Conservation (phyloP, 2,329 filamentous ascomycete genomes). For the Aplosporella prunicola region DNA sequence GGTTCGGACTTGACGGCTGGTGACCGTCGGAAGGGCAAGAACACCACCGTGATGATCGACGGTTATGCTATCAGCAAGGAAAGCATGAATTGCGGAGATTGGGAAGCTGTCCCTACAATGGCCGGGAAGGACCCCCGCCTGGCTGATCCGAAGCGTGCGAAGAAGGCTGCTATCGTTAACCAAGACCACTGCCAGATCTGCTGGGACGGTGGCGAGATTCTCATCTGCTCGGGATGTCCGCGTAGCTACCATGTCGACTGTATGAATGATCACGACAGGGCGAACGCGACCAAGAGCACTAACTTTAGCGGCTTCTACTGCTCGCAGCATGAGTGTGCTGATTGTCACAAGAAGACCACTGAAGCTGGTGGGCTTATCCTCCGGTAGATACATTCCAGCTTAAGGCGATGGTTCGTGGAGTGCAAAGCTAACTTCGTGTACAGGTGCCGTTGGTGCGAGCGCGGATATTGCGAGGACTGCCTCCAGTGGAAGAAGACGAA, state of each 20-base stretch:
- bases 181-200: constrained; percentile 46
- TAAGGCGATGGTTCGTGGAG: no score
- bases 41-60: constrained; percentile 48
- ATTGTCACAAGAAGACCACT: constrained; percentile 43
- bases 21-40: constrained; percentile 46
- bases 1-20: constrained; percentile 32
- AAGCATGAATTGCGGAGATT: constrained; percentile 42
- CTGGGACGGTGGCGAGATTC: constrained; percentile 39
- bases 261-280: constrained; percentile 24
- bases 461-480: constrained; percentile 51
- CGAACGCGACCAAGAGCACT: constrained; percentile 31
- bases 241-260: constrained; percentile 46
- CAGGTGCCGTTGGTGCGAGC: constrained; percentile 48
- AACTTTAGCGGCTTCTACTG: constrained; percentile 44
- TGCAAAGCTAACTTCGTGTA: no score
- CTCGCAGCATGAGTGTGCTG: constrained; percentile 45
- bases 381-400: no score
- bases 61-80: constrained; percentile 50
- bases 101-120: constrained; percentile 50
- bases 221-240: constrained; percentile 45
- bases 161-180: constrained; percentile 38
- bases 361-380: constrained; percentile 41
- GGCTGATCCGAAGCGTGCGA: constrained; percentile 39
- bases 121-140: constrained; percentile 46
- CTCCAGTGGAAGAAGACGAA: constrained; percentile 43